Base-by-base conservation (phyloP, 1,284 basidiomycete genomes). In the Boletellus sp. region DNA sequence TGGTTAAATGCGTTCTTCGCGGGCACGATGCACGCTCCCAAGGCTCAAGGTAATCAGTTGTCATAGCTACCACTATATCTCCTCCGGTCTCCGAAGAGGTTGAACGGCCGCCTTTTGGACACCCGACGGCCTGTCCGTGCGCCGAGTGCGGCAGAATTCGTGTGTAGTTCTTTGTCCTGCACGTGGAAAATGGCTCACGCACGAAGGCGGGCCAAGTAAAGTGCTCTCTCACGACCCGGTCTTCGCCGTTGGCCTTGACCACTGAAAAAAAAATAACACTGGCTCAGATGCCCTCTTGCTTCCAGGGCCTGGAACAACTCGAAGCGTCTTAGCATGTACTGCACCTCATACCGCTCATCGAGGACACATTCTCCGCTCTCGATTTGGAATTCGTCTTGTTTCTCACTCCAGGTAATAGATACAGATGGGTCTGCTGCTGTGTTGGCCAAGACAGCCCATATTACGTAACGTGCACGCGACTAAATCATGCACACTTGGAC, bases 261-360 rank as follows among this genome's bases (percentile, higher is more conserved):
- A 11, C 27, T 7, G 11, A 14, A 21, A 37, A 41, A 36, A 30
- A 17, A 27, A 27, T 27, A 13, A 21, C 38, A 21, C 20, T 20
- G 4, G 32, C 17, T 17, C 39, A 23, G 29, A 41, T 41, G 20
- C 39, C 16, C 39, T 8, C 11, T 32, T 4, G 16, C 21, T 21
- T 41, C 21, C 10, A 17, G 39, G 7, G 16, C 29, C 22, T 11
- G 8, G 22, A 25, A 17, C 8, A 16, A 34, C 20, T 34, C 14
- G 22, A 17, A 34, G 17, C 17, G 32, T 19, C 13, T 23, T 19
- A 8, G 30, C 6, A 10, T 19, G 26, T 25, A 5, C 32, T 30
- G 39, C 22, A 25, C 54, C 50, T 56, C 53, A 10, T 54, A 38
- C 29, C 27, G 22, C 5, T 32, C 20, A 19, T 32, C 23, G 29